Conservation (phyloP, 1,284 basidiomycete genomes). For the Neotropicomus parvogracilis region DNA sequence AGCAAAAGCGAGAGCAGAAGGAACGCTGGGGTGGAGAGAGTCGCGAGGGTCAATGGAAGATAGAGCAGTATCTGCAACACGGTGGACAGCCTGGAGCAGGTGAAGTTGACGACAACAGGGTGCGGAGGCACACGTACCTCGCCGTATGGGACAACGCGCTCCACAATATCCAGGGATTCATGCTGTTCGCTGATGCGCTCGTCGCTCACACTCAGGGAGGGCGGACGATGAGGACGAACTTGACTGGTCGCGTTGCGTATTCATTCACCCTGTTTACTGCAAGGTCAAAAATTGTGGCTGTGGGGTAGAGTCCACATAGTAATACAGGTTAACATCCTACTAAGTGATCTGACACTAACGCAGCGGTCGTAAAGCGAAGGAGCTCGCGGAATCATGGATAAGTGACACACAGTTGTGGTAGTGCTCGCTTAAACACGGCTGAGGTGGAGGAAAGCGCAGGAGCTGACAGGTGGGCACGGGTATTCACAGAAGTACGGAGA, state of each 20-base stretch:
- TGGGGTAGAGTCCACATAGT: too few species aligned
- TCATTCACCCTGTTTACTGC: too few species aligned
- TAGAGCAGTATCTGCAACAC: constrained; percentile 78
- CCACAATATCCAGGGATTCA: constrained; percentile 63
- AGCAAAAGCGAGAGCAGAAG: constrained; percentile 77
- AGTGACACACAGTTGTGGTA: too few species aligned
- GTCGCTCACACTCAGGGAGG: constrained; percentile 4
- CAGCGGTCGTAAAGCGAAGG: too few species aligned
- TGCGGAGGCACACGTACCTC: constrained; percentile 39
- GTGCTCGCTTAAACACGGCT: too few species aligned
- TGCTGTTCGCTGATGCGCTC: constrained; percentile 12
- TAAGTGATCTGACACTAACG: too few species aligned
- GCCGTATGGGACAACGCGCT: constrained; percentile 62
- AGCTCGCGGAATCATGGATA: too few species aligned
- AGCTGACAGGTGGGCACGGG: too few species aligned
- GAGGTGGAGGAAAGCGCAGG: too few species aligned
- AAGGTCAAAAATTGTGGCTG: too few species aligned
- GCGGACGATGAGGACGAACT: neutral
- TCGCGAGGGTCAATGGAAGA: constrained; percentile 77
- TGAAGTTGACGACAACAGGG: constrained; percentile 1
- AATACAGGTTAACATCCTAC: too few species aligned
- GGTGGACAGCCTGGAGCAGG: constrained; percentile 57
- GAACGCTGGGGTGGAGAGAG: constrained; percentile 74
- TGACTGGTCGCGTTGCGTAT: neutral
- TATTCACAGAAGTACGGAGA: too few species aligned